Base-by-base conservation (phyloP, 2,329 filamentous ascomycete genomes). In the Colletotrichum ledebouriae region DNA sequence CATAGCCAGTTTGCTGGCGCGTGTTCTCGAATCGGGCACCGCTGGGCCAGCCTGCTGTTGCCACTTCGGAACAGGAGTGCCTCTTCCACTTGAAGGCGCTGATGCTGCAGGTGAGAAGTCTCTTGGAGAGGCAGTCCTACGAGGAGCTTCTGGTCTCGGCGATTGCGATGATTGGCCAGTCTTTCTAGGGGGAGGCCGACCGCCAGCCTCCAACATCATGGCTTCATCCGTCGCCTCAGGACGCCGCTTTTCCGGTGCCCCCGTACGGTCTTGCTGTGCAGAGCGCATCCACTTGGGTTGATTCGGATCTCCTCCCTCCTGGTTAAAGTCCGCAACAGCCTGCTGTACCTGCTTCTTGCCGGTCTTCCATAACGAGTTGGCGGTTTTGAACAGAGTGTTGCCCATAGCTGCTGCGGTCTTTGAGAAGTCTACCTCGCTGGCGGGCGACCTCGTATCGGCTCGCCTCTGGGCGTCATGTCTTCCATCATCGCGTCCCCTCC, bases 261-360 rank as follows among this genome's bases (percentile, higher is more conserved):
- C 79, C 37, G 72, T 72, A 41, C 78, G 80, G 2, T 85, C 82
- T 13, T 57, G 50, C 63, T 83, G 80, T 3, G 89, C 86, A 65
- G 94, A 92, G 73, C 92, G 90, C 95, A 99, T 97, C 96, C 96
- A 99, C 76, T 93, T 96, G 0, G 96, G 96, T 76, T 97, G 93
- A 75, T 78, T 92, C 2, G 92, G 85, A 75, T 97, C 94, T 29
- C 85, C 83, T n/a, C 90, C 91, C 47, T 86, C 86, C 71, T 88
- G 85, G 72, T 91, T 88, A 67, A 98, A 92, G 15, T 99, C 96
- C 9, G 94, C 90, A 39, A 98, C 92, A 4, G 94, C 95, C 78
- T 96, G 94, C 75, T 97, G 94, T 66, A 98, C 88, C 77, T 93
- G 94, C 80, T 97, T 99, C 76, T 94, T 93, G 0, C 95, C 90